Conservation (phyloP, 2,329 filamentous ascomycete species). For the Ascochyta rabiei region DNA sequence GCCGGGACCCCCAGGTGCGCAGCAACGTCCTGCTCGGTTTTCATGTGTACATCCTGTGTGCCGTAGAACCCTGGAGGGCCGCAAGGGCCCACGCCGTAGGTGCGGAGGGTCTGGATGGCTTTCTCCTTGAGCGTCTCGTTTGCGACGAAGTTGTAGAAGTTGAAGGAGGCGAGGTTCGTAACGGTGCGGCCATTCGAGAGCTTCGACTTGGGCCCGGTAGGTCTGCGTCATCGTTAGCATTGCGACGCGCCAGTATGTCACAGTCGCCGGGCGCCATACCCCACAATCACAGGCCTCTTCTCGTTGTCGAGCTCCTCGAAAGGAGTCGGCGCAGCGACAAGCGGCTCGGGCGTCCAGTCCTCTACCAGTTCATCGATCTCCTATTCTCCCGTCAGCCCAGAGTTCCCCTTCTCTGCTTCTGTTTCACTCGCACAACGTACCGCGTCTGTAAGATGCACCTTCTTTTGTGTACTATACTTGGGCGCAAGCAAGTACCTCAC, state of each 20-base stretch:
- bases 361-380: conserved; percentile 97
- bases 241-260: background rate
- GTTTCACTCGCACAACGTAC: conserved; percentile 44
- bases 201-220: conserved; percentile 88
- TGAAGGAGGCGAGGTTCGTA: conserved; percentile 91
- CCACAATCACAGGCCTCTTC: conserved; percentile 83
- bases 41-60: conserved; percentile 97
- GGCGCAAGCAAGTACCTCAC: conserved; percentile 91
- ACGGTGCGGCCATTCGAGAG: conserved; percentile 88
- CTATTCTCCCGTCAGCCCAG: conserved; percentile 46
- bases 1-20: conserved; percentile 84
- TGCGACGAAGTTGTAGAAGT: conserved; percentile 95
- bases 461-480: conserved; percentile 88
- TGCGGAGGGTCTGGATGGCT: conserved; percentile 89
- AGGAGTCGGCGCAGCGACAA: conserved; percentile 74
- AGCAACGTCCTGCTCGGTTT: conserved; percentile 92
- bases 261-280: conserved; percentile 58
- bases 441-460: conserved; percentile 86
- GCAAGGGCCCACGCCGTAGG: conserved; percentile 95
- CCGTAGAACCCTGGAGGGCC: conserved; percentile 98
- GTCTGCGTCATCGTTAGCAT: conserved; percentile 57
- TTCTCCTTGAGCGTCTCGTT: conserved; percentile 95
- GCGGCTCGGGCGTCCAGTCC: conserved; percentile 93
- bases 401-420: background rate
- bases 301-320: conserved; percentile 85